These are phyloP conservation scores for Miamiensis avidus DNA, from an alignment of 169 alveolate species.

Conservation along the genomic window DNA sequence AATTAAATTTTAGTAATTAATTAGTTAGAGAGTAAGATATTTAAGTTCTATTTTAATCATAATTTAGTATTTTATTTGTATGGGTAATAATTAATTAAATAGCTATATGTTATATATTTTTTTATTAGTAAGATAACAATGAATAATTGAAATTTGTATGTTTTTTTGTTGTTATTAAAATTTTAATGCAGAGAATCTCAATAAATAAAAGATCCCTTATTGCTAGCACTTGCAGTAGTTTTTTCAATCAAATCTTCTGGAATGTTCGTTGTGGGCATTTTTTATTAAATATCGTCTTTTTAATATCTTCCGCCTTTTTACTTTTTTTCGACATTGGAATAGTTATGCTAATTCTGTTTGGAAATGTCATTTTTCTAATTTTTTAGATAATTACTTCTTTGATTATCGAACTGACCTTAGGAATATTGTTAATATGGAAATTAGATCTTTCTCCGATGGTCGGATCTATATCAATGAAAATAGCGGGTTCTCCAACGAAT, in stretches of 20 bases:
- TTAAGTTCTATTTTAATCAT: too few relatives aligned
- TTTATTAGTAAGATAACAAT: too few relatives aligned
- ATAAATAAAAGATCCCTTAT: not conserved
- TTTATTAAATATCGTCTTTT: too few relatives aligned
- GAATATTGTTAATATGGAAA: not conserved
- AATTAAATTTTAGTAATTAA: too few relatives aligned
- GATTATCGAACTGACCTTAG: not conserved
- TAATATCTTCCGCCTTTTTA: not conserved
- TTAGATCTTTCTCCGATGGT: not conserved
- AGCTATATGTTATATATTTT: too few relatives aligned
- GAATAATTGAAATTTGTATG: too few relatives aligned
- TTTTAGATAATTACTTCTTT: not conserved
- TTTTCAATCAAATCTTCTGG: not conserved
- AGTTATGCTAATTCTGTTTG: not conserved
- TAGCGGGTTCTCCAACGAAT: not conserved
- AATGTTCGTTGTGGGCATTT: not conserved
- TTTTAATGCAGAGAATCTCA: too few relatives aligned
- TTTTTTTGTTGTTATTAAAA: too few relatives aligned
- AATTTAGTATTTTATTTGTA: too few relatives aligned
- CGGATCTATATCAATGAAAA: not conserved
- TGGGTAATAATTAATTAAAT: too few relatives aligned
- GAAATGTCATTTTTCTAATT: not conserved
- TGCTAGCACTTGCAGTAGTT: not conserved
- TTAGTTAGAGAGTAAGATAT: too few relatives aligned
- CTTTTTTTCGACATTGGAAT: not conserved